phyloP scores from a whole-genome alignment of 371 early-diverging fungal species.

The Mortierella sp. region DNA sequence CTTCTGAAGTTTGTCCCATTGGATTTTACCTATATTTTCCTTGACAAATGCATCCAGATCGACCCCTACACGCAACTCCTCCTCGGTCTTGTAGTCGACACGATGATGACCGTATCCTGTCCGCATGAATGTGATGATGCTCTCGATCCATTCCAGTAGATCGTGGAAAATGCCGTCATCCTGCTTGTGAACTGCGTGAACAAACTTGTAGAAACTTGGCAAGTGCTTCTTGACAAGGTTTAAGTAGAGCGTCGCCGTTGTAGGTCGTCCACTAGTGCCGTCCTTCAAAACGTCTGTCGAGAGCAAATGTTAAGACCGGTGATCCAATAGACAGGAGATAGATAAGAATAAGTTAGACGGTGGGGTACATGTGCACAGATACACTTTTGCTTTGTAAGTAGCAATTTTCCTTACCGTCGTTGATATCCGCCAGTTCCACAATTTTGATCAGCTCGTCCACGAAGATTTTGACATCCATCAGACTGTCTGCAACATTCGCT shows the following conservation, averaged over 20 bases:
- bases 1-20: conserved; percentile 18
- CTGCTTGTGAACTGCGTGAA: conserved; percentile 69
- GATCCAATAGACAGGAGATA: too few relatives aligned
- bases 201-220: conserved; percentile 68
- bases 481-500: conserved; percentile 72
- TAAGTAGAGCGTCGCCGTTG: conserved; percentile 47
- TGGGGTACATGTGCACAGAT: too few relatives aligned
- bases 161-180: conserved; percentile 58
- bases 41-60: conserved; percentile 32
- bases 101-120: conserved; percentile 33
- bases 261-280: conserved; percentile 19
- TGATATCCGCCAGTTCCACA: conserved; percentile 59
- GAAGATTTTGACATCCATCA: conserved; percentile 67
- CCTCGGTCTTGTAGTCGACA: conserved; percentile 20
- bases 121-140: conserved; percentile 50
- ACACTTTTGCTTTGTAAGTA: too few relatives aligned
- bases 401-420: conserved; percentile 28
- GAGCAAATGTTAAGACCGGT: too few relatives aligned
- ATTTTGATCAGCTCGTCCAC: conserved; percentile 68
- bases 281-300: conserved; percentile 10
- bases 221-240: conserved; percentile 66
- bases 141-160: conserved; percentile 58
- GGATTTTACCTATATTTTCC: neutral
- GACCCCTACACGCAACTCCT: conserved; percentile 32
- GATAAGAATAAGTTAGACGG: too few relatives aligned